These are phyloP conservation scores for Priceomyces castillae DNA, from an alignment of 805 yeast genomes.

Conservation along the genomic window DNA sequence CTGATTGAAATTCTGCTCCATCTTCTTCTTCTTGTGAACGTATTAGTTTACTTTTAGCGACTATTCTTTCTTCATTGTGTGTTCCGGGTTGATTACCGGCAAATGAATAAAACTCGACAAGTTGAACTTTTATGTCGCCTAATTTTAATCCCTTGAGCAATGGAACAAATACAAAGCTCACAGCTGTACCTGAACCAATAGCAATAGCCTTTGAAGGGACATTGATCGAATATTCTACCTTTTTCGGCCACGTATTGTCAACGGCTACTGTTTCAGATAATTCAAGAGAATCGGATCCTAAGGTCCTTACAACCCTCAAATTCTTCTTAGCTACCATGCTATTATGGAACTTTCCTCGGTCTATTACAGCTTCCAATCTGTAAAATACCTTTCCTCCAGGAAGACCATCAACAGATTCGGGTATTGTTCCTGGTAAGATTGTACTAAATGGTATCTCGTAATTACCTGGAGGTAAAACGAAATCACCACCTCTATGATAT, in stretches of 20 bases:
- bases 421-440: conserved; percentile 76
- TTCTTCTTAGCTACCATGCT: conserved; percentile 66
- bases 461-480: conserved; percentile 64
- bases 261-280: conserved; percentile 89
- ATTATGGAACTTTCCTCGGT: conserved; percentile 73
- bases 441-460: conserved; percentile 89
- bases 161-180: conserved; percentile 73
- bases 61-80: conserved; percentile 59
- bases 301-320: conserved; percentile 77
- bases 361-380: conserved; percentile 74
- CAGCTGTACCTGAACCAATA: conserved; percentile 74
- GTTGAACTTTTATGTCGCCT: conserved; percentile 66
- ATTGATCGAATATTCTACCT: conserved; percentile 84
- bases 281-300: conserved; percentile 84
- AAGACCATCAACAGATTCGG: conserved; percentile 88
- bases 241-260: conserved; percentile 93
- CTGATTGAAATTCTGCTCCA: conserved; percentile 32
- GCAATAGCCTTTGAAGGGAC: conserved; percentile 88
- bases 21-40: conserved; percentile 44
- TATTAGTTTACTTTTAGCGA: conserved; percentile 47
- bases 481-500: conserved; percentile 18
- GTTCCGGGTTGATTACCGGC: conserved; percentile 58
- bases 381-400: conserved; percentile 75
- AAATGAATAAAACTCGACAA: conserved; percentile 66
- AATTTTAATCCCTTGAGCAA: conserved; percentile 73